Conservation (phyloP, 495 filamentous ascomycete genomes). For the Letharia columbiana region DNA sequence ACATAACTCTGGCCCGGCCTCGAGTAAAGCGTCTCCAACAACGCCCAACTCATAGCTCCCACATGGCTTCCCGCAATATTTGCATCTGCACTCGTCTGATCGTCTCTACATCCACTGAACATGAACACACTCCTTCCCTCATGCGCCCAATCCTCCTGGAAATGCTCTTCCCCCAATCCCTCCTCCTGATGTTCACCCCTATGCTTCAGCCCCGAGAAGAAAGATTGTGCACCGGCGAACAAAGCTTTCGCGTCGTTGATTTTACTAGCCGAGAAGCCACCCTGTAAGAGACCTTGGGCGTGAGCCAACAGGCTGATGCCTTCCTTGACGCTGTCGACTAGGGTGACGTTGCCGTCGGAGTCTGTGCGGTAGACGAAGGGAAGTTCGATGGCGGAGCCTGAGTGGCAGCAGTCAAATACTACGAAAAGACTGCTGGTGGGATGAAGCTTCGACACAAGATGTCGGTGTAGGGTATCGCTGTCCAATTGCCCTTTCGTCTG, state of each 20-base stretch:
- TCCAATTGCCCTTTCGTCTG: constrained; percentile 42
- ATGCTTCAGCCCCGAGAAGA: constrained; percentile 46
- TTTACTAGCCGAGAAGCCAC: constrained; percentile 43
- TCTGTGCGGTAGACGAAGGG: constrained; percentile 51
- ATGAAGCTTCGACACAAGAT: constrained; percentile 45
- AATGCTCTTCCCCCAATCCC: constrained; percentile 44
- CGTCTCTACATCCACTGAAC: constrained; percentile 52
- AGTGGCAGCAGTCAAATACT: constrained; percentile 56
- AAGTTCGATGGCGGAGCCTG: constrained; percentile 51
- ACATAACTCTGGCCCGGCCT: constrained; percentile 44
- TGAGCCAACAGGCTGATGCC: constrained; percentile 40
- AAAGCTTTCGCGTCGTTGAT: constrained; percentile 45
- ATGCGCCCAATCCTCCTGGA: constrained; percentile 42
- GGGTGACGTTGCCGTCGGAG: constrained; percentile 44
- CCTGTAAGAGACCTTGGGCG: constrained; percentile 42
- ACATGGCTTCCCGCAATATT: constrained; percentile 36
- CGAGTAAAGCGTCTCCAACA: constrained; percentile 44
- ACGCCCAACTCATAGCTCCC: constrained; percentile 54
- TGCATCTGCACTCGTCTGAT: constrained; percentile 53
- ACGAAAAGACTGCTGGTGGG: constrained; percentile 45
- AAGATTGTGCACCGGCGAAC: constrained; percentile 45
- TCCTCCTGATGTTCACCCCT: constrained; percentile 34
- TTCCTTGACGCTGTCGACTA: constrained; percentile 47
- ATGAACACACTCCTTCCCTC: constrained; percentile 51
- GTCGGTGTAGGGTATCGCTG: constrained; percentile 43